Percentiles rank a stretch among this genome's conserved stretches.
These are phyloP conservation scores for Triadica sebifera DNA, from an alignment of 345 rosid species.

Conservation along the genomic window DNA sequence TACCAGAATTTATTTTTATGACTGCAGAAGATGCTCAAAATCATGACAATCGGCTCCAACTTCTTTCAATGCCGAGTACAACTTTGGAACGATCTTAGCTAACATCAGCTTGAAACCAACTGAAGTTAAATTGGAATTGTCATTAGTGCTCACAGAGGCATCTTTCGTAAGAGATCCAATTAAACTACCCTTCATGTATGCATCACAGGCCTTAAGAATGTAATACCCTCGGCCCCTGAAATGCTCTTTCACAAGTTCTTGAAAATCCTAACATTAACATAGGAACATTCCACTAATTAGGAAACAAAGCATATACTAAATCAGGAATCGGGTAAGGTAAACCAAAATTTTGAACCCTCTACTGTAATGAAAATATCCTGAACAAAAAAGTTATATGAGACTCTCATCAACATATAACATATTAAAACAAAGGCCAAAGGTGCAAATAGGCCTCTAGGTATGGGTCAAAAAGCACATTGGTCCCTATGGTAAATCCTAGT, in stretches of 20 bases:
- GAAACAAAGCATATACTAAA: neutral
- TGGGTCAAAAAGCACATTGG: no score
- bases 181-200: slow-evolving; percentile 85
- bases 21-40: slow-evolving; percentile 51
- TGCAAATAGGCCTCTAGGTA: no score
- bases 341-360: neutral
- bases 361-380: neutral
- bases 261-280: slow-evolving; percentile 73
- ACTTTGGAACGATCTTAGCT: slow-evolving; percentile 81
- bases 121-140: slow-evolving; percentile 59
- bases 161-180: slow-evolving; percentile 85
- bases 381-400: neutral
- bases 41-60: slow-evolving; percentile 53
- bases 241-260: slow-evolving; percentile 70
- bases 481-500: no score
- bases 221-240: slow-evolving; percentile 78
- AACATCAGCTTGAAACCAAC: slow-evolving; percentile 95
- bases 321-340: neutral
- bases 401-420: neutral
- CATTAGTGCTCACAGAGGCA: slow-evolving; percentile 46
- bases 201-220: slow-evolving; percentile 89
- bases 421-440: no score
- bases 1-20: slow-evolving; percentile 13
- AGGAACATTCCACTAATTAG: slow-evolving; percentile 5
- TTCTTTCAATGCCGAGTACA: slow-evolving; percentile 54